Percentiles rank a stretch among this genome's conserved stretches.
These are phyloP conservation scores for Isochrysis galbana DNA, from an alignment of 78 protist species.

Conservation along the genomic window DNA sequence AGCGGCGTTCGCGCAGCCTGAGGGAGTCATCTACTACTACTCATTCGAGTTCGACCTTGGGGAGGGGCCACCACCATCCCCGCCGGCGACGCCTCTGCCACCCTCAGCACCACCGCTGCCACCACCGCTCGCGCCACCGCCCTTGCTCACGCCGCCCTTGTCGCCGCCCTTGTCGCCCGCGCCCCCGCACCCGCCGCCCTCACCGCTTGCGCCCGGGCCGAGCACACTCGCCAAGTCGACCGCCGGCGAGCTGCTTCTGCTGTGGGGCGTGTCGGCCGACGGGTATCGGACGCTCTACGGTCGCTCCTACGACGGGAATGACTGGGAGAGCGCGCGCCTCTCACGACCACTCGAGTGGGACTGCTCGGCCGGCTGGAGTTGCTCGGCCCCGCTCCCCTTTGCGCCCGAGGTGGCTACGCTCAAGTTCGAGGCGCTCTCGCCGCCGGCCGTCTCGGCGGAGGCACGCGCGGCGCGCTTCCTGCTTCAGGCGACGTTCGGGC, in stretches of 20 bases:
- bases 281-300: neutral
- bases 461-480: neutral
- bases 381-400: neutral
- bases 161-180: neutral
- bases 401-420: neutral
- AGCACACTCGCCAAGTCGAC: neutral
- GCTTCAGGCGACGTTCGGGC: neutral
- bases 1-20: too few species aligned
- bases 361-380: neutral
- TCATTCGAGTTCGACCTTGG: too few species aligned
- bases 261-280: neutral
- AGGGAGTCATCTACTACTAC: too few species aligned
- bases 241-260: neutral
- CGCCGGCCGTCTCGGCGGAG: neutral
- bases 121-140: neutral
- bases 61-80: neutral
- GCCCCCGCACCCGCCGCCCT: neutral
- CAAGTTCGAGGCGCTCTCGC: neutral
- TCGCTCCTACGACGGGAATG: neutral
- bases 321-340: neutral
- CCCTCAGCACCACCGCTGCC: neutral
- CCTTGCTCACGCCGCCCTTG: too few species aligned
- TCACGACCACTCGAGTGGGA: neutral
- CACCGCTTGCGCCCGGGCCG: neutral
- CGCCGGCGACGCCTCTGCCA: neutral